A percentile compares a stretch with the other conserved stretches of the same genome.
Conservation (phyloP, 1,139 yeast genomes). For the Kluyveromyces sp. region DNA sequence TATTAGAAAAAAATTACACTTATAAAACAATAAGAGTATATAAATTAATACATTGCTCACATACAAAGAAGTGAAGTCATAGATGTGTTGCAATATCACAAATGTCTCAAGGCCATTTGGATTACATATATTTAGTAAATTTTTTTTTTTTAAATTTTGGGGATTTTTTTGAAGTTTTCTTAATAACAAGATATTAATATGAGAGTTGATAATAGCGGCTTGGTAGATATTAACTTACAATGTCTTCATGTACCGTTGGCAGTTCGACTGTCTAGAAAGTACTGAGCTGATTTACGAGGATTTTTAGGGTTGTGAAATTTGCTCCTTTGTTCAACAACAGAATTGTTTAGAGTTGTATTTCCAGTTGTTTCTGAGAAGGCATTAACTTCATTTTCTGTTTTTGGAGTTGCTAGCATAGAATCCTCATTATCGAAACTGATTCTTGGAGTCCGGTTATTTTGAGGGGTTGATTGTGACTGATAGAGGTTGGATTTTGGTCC, state of each 20-base stretch:
- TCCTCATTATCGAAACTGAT: neutral
- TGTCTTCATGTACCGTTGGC: too few species aligned
- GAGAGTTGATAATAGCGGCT: too few species aligned
- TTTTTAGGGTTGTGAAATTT: constrained; percentile 2
- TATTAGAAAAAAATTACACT: neutral
- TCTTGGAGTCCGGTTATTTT: constrained; percentile 3
- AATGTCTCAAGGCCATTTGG: neutral
- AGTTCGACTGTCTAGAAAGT: neutral
- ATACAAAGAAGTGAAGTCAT: neutral
- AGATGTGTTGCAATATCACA: neutral
- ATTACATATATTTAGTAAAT: neutral
- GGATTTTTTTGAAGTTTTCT: neutral
- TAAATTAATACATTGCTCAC: neutral
- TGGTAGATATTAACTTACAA: too few species aligned
- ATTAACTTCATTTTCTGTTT: neutral
- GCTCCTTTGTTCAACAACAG: neutral
- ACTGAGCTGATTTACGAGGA: constrained; percentile 4
- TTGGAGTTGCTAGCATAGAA: constrained; percentile 2
- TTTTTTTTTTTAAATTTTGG: neutral
- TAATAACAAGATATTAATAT: too few species aligned
- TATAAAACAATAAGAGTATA: neutral
- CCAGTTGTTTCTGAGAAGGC: constrained; percentile 6
- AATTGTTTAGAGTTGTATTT: constrained; percentile 2
- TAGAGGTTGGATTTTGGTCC: constrained; percentile 8
- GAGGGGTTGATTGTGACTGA: constrained; percentile 6